These are phyloP conservation scores for Phellinidium pouzarii DNA, from an alignment of 1,284 basidiomycete genomes.

Conservation along the genomic window DNA sequence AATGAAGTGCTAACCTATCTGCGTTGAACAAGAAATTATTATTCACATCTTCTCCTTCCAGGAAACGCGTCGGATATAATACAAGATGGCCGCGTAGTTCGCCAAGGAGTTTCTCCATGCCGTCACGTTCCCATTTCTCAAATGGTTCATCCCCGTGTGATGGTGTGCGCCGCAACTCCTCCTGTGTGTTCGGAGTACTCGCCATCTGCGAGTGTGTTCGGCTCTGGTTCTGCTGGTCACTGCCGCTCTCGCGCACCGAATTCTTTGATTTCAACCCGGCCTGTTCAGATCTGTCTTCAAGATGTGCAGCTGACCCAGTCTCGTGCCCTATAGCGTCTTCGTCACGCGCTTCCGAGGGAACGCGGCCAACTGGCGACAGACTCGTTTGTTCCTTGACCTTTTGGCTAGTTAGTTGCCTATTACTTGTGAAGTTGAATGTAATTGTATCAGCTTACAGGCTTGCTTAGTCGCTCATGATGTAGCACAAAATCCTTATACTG, in stretches of 20 bases:
- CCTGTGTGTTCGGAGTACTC: conserved; percentile 22
- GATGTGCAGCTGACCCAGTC: conserved; percentile 12
- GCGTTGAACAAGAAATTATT: conserved; percentile 91
- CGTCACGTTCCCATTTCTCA: conserved; percentile 75
- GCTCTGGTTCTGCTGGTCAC: background rate
- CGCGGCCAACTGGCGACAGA: conserved; percentile 42
- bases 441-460: conserved; percentile 40
- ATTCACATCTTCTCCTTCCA: conserved; percentile 80
- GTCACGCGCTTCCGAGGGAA: conserved; percentile 54
- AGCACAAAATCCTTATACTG: conserved; percentile 83
- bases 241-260: conserved; percentile 9
- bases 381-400: conserved; percentile 37
- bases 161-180: conserved; percentile 36
- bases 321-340: conserved; percentile 31
- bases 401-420: conserved; percentile 14
- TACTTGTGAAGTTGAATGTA: background rate
- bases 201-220: conserved; percentile 1
- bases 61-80: conserved; percentile 72
- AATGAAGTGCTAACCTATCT: conserved; percentile 56
- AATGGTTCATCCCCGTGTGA: conserved; percentile 61
- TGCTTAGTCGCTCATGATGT: conserved; percentile 71
- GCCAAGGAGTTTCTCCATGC: conserved; percentile 79
- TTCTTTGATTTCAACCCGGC: conserved; percentile 6
- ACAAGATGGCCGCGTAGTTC: conserved; percentile 83
- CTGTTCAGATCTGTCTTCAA: conserved; percentile 21